Evolutionary conservation across 768 basidiomycete species (phyloP).

Genomic region (Clathrus columnatus): DNA sequence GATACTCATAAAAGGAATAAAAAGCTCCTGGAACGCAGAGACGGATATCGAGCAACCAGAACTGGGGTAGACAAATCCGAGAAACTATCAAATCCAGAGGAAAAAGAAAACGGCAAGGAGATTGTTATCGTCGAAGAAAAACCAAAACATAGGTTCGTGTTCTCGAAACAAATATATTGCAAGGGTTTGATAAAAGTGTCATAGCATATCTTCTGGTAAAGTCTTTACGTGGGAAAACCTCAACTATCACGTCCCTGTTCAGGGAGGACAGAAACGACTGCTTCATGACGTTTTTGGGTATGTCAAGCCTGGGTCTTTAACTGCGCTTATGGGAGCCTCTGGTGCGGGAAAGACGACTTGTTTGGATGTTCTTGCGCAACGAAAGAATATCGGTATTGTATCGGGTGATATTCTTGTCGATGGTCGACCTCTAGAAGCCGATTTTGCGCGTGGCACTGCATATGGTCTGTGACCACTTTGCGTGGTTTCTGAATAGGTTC

Average conservation of each 20-base stretch:
- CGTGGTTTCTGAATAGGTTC: constrained; percentile 23
- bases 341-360: constrained; percentile 42
- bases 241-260: constrained; percentile 30
- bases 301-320: constrained; percentile 46
- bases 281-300: constrained; percentile 41
- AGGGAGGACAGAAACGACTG: constrained; percentile 26
- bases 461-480: constrained; percentile 8
- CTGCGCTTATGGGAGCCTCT: constrained; percentile 82
- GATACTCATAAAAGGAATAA: constrained; percentile 50
- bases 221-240: constrained; percentile 35
- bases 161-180: background rate
- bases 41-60: constrained; percentile 14
- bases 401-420: constrained; percentile 38
- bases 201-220: constrained; percentile 25
- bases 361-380: constrained; percentile 35
- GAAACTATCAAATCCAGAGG: constrained; percentile 23
- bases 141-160: constrained; percentile 6
- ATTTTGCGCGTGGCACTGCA: constrained; percentile 14
- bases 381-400: constrained; percentile 42
- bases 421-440: constrained; percentile 14
- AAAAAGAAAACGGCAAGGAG: constrained; percentile 18
- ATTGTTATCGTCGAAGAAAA: constrained; percentile 12
- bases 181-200: constrained; percentile 17
- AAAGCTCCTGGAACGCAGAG: constrained; percentile 44
- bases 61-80: constrained; percentile 16